Conservation (phyloP, 2,329 filamentous ascomycete species). For the Aspergillus sp. region DNA sequence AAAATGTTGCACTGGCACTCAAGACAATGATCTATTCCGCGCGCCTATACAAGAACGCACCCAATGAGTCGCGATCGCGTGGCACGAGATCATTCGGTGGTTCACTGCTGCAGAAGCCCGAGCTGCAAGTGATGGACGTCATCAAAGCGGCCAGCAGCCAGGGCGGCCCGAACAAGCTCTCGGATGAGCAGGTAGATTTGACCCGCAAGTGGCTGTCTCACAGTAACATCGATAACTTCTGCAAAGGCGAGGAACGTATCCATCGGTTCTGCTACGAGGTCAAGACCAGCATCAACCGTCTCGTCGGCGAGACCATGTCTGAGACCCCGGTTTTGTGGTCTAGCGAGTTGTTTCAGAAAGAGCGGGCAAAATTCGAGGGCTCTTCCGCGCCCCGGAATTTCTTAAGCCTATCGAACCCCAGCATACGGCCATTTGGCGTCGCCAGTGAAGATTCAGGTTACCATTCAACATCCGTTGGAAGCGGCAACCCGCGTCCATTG, state of each 20-base stretch:
- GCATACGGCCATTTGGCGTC: slow-evolving; percentile 40
- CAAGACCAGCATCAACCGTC: slow-evolving; percentile 73
- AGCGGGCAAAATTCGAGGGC: slow-evolving; percentile 44
- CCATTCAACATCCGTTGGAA: slow-evolving; percentile 18
- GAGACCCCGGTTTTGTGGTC: slow-evolving; percentile 88
- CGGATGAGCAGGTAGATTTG: slow-evolving; percentile 87
- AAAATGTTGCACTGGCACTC: slow-evolving; percentile 76
- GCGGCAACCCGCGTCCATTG: slow-evolving; percentile 20
- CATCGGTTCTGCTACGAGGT: slow-evolving; percentile 90
- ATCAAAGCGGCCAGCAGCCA: slow-evolving; percentile 76
- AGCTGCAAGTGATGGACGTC: slow-evolving; percentile 79
- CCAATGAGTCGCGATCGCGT: slow-evolving; percentile 31
- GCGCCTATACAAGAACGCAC: slow-evolving; percentile 18
- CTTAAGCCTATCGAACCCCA: slow-evolving; percentile 28
- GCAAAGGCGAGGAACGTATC: slow-evolving; percentile 87
- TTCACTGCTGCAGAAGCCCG: slow-evolving; percentile 67
- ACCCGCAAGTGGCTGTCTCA: slow-evolving; percentile 76
- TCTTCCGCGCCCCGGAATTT: slow-evolving; percentile 28
- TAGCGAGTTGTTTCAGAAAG: slow-evolving; percentile 76
- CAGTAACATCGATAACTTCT: slow-evolving; percentile 83
- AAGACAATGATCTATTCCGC: slow-evolving; percentile 73
- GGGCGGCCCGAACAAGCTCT: slow-evolving; percentile 87
- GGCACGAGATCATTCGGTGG: slow-evolving; percentile 43
- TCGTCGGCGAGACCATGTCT: slow-evolving; percentile 75
- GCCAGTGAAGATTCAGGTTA: slow-evolving; percentile 38